These are phyloP conservation scores for Skeletonema marinoi DNA, from an alignment of 108 stramenopile genomes.

Conservation along the genomic window DNA sequence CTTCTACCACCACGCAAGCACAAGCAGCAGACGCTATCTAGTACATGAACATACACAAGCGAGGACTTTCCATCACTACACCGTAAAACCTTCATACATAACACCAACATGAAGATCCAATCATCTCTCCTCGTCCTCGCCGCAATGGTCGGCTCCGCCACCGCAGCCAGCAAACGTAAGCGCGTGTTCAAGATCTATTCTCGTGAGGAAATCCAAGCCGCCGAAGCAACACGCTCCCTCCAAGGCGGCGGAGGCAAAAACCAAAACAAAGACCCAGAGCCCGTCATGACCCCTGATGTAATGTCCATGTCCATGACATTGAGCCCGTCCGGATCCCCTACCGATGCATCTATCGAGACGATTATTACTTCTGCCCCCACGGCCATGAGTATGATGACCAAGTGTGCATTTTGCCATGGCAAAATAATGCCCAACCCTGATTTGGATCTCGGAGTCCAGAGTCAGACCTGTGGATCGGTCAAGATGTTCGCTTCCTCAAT, in stretches of 20 bases:
- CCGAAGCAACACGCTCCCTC: neutral
- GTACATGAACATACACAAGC: no score
- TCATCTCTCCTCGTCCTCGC: conserved; percentile 6
- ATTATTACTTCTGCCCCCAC: no score
- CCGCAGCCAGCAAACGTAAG: conserved; percentile 12
- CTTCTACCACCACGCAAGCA: no score
- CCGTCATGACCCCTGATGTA: neutral
- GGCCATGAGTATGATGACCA: neutral
- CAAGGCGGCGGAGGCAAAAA: neutral
- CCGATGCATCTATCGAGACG: no score
- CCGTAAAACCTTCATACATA: no score
- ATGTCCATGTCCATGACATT: neutral
- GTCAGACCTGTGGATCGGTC: neutral
- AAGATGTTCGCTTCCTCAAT: neutral
- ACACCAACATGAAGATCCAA: conserved; percentile 17
- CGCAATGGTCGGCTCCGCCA: conserved; percentile 7
- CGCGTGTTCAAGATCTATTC: conserved; percentile 10
- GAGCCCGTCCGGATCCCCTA: neutral
- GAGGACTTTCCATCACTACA: neutral
- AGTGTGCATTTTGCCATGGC: neutral
- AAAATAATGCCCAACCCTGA: neutral
- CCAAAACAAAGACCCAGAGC: neutral
- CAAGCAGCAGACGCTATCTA: no score
- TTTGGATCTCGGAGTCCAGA: neutral
- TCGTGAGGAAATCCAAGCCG: conserved; percentile 4